A percentile compares a stretch with the other conserved stretches of the same genome.
Evolutionary conservation across 164 flowering plant species (phyloP).

Genomic region (Euptelea pleiosperma): DNA sequence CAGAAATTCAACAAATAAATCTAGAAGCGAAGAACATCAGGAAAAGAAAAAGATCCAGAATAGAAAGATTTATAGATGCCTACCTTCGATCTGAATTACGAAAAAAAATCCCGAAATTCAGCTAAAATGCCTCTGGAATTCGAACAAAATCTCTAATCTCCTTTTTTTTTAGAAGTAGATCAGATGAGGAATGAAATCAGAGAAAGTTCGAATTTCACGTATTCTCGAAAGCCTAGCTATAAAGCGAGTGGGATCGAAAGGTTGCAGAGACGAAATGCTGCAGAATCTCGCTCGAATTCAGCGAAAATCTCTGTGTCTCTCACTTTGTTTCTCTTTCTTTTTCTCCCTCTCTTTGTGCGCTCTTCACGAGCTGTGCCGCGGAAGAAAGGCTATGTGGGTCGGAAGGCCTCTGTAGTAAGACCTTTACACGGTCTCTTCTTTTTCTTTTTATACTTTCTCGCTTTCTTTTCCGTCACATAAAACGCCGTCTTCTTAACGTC

Average conservation of each 20-base stretch:
- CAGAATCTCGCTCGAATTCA: conserved; percentile 17
- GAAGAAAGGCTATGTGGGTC: conserved; percentile 14
- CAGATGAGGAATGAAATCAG: not conserved
- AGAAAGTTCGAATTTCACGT: not conserved
- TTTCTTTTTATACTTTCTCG: not conserved
- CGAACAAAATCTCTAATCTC: not conserved
- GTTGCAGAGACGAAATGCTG: conserved; percentile 10
- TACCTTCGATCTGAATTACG: conserved; percentile 17
- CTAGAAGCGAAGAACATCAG: no score
- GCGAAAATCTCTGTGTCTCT: conserved; percentile 19
- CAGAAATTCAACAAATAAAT: no score
- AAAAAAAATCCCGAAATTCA: conserved; percentile 4
- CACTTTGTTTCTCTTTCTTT: conserved; percentile 8
- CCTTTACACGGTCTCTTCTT: conserved; percentile 10
- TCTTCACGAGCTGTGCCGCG: conserved; percentile 10
- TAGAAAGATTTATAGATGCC: not conserved
- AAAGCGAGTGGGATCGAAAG: no score
- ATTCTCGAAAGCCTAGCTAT: no score
- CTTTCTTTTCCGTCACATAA: conserved; percentile 17
- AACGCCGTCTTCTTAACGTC: conserved; percentile 40
- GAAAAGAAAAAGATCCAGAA: not conserved
- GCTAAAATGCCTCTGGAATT: not conserved
- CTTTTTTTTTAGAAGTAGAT: not conserved
- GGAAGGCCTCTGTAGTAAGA: conserved; percentile 2
- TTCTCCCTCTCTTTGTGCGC: not conserved